Base-by-base conservation (phyloP, 768 basidiomycete species). In the Coprinopsis strossmayeri region DNA sequence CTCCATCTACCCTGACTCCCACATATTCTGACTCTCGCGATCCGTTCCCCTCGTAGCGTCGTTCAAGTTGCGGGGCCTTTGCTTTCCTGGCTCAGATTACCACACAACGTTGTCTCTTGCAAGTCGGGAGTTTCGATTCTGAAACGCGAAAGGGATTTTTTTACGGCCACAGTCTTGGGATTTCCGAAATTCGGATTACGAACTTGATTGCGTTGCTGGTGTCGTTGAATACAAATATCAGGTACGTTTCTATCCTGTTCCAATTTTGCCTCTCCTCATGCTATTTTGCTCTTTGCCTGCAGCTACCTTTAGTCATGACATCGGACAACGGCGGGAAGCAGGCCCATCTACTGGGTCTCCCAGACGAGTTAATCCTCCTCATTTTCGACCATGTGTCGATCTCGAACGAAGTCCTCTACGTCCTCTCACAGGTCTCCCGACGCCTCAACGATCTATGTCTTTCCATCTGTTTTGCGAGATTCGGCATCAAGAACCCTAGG, bases 371-470 rank as follows among this genome's bases (percentile, higher is more conserved):
- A 20, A 45, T 61, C 27, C 42, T 38, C 28, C 53, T 45, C 17
- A 61, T 61, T 40, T 59, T 59, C 39, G 56, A 59, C 28, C 40
- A 47, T 15, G 34, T 53, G 2, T 50, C 55, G n/a, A 46, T 54
- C 3, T 24, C 55, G 10, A 38, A 45, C 5, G 48, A 47, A n/a
- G 40, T 34, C 10, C 51, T 61, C 5, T 53, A 52, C 49, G 50
- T 50, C 38, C 35, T 55, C 15, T 44, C 55, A 20, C 48, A 52
- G n/a, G 55, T 57, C 17, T 57, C 34, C 28, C 52, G 40, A 24
- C 50, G 54, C 12, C 49, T 59, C 5, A 55, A 61, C 43, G 49
- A 50, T 17, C 45, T 55, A 20, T 53, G 50, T 26, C 50, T 61
- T 21, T 52, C 55, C 7, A 35, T 59, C 18, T 58, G 48, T 37